A percentile compares a stretch with the other conserved stretches of the same genome.
Conservation (phyloP, 2,329 filamentous ascomycete genomes). For the Furcasterigmium furcatum region DNA sequence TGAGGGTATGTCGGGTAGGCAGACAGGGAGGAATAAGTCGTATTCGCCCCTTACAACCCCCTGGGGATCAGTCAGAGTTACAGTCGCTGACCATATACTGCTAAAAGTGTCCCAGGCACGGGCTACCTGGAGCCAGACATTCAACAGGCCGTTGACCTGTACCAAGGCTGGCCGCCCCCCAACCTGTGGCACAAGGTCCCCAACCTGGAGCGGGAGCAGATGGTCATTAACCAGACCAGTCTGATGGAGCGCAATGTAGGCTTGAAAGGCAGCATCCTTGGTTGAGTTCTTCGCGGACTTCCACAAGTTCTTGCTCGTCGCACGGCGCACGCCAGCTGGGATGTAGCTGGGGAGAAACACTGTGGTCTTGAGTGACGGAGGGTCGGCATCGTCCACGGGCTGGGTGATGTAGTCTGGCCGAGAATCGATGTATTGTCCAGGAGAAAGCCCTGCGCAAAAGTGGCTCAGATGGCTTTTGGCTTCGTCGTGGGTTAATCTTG, state of each 20-base stretch:
- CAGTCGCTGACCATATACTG: constrained; percentile 17
- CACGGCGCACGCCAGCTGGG: constrained; percentile 54
- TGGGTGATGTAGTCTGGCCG: constrained; percentile 65
- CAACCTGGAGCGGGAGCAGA: constrained; percentile 60
- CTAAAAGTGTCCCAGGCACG: constrained; percentile 33
- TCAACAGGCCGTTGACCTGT: constrained; percentile 32
- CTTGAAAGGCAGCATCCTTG: constrained; percentile 81
- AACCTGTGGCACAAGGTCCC: constrained; percentile 32
- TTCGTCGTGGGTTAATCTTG: constrained; percentile 68
- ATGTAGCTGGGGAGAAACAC: constrained; percentile 72
- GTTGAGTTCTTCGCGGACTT: constrained; percentile 66
- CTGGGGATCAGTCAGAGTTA: constrained; percentile 20
- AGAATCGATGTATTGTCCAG: constrained; percentile 57
- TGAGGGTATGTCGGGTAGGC: constrained; percentile 29
- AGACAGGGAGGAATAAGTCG: constrained; percentile 38
- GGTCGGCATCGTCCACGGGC: constrained; percentile 23
- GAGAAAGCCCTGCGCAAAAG: constrained; percentile 67
- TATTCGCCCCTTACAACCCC: constrained; percentile 30
- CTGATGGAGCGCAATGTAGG: constrained; percentile 67
- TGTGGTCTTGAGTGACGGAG: constrained; percentile 44
- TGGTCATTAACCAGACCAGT: constrained; percentile 75
- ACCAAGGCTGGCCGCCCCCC: constrained; percentile 31
- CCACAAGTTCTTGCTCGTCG: constrained; percentile 57
- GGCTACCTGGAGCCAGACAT: constrained; percentile 45
- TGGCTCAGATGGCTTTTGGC: constrained; percentile 76